Percentiles rank a stretch among this genome's conserved stretches.
phyloP scores from a whole-genome alignment of 1,284 basidiomycete genomes.

The Crepidotus sp. region DNA sequence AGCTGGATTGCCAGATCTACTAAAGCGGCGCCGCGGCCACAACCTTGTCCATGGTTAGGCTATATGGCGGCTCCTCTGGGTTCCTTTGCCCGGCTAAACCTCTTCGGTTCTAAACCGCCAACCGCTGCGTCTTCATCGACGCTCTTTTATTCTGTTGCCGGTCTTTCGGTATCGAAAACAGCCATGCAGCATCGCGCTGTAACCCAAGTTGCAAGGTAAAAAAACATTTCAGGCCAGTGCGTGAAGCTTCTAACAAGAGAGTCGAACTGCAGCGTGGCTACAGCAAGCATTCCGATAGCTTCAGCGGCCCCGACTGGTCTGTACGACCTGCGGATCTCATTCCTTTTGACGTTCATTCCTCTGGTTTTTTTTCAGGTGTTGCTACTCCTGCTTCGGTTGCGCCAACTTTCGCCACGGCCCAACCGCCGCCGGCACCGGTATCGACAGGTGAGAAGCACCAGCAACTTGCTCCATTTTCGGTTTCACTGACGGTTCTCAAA shows the following conservation, averaged over 20 bases:
- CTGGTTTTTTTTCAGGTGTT: conserved; percentile 1
- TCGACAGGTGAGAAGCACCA: conserved; percentile 10
- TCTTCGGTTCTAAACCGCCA: conserved; percentile 16
- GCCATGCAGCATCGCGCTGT: conserved; percentile 12
- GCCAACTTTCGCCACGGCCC: conserved; percentile 2
- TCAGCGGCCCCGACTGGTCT: conserved; percentile 11
- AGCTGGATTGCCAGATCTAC: conserved; percentile 11
- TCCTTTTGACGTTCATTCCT: not conserved
- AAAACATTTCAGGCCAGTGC: not conserved
- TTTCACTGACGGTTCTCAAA: conserved; percentile 2
- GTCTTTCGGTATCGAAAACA: conserved; percentile 1
- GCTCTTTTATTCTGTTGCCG: conserved; percentile 14
- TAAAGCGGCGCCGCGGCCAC: conserved; percentile 14
- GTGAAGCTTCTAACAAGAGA: not conserved
- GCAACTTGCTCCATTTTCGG: conserved; percentile 2
- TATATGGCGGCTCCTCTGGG: conserved; percentile 15
- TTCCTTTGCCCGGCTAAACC: conserved; percentile 14
- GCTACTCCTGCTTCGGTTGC: conserved; percentile 9
- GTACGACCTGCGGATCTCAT: not conserved
- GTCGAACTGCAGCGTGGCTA: conserved; percentile 8
- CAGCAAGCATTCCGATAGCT: conserved; percentile 4
- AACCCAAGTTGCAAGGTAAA: conserved; percentile 11
- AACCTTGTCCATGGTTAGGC: conserved; percentile 14
- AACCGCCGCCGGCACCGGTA: conserved; percentile 3
- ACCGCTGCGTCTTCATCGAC: conserved; percentile 6